phyloP scores from a whole-genome alignment of 2,329 filamentous ascomycete species.

The Beauveria australis region DNA sequence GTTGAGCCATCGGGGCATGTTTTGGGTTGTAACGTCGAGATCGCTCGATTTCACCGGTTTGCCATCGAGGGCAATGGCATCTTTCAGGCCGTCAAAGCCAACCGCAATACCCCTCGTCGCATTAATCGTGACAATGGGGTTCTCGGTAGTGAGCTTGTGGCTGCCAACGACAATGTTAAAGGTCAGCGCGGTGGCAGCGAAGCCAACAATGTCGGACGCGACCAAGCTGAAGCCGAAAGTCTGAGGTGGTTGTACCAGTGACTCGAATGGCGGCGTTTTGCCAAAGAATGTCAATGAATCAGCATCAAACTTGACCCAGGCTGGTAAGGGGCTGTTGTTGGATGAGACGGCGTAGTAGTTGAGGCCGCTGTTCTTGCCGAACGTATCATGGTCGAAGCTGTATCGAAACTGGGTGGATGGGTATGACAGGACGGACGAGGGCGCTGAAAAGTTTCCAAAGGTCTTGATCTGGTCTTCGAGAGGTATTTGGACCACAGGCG shows the following conservation, averaged over 20 bases:
- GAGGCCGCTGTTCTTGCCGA: conserved; percentile 46
- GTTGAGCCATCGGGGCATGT: conserved; percentile 60
- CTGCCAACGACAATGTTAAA: conserved; percentile 68
- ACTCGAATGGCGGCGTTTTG: conserved; percentile 56
- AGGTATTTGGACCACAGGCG: conserved; percentile 47
- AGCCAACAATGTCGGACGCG: conserved; percentile 73
- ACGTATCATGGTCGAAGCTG: conserved; percentile 50
- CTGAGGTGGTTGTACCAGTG: conserved; percentile 59
- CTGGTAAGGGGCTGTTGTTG: conserved; percentile 74
- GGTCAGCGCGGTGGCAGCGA: conserved; percentile 53
- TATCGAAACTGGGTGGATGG: conserved; percentile 46
- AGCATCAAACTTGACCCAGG: conserved; percentile 73
- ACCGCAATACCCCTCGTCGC: conserved; percentile 45
- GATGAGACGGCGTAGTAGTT: conserved; percentile 71
- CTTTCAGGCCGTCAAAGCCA: conserved; percentile 41
- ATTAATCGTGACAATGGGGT: conserved; percentile 48
- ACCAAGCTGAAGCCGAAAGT: conserved; percentile 64
- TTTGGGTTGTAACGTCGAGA: conserved; percentile 42
- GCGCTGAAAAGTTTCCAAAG: conserved; percentile 52
- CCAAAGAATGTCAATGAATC: conserved; percentile 60
- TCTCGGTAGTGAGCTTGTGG: conserved; percentile 59
- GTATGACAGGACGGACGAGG: conserved; percentile 49
- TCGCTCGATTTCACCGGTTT: conserved; percentile 38
- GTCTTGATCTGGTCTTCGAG: conserved; percentile 48
- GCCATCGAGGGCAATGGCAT: conserved; percentile 51